Evolutionary conservation across 768 basidiomycete genomes (phyloP), one percentile per base, ranked within the genome.

Genomic region (Coprinellus micaceus): DNA sequence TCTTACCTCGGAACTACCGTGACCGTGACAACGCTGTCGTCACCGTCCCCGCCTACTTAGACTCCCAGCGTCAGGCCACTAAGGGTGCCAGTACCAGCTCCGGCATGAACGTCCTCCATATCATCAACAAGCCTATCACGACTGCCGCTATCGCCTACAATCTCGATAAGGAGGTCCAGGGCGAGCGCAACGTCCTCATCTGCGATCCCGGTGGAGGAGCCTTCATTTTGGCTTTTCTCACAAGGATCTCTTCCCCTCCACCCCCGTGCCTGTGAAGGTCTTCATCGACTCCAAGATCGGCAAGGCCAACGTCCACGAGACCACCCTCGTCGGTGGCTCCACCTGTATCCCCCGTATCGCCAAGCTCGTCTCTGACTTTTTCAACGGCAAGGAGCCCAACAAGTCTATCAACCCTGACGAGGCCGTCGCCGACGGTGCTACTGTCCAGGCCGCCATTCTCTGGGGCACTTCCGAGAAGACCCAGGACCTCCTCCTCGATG

Each of bases 141-240:
- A 95, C 96, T 39, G 96, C 96, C 52, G 95, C 95, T 60, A 98
- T 98, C 66, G 95, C 95, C 33, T 98, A 98, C 75, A 17, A 5
- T 43, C 10, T 43, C n/a, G 40, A 43, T 17, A 43, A 43, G 40
- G n/a, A 43, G 40, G 40, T 43, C 7, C 13, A 17, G 15, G 40
- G 40, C 40, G 40, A 43, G n/a, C 40, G 40, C n/a, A 43, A 43
- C 40, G 40, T 19, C n/a, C 7, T 43, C 10, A 43, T 43, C 19
- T 98, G 97, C 78, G 95, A 98, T 81, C 88, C 97, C 40, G 95
- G 94, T 60, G 95, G 95, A 79, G 95, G 94, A 78, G 97, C 95
- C 36, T 98, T 96, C 74, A 94, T 96, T 85, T 94, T 96, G 30
- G 96, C 94, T 28, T 89, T 98, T 56, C 77, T 98, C 59, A 95